Conservation (phyloP, 2,329 filamentous ascomycete genomes). For the Sclerotinia nivalis region DNA sequence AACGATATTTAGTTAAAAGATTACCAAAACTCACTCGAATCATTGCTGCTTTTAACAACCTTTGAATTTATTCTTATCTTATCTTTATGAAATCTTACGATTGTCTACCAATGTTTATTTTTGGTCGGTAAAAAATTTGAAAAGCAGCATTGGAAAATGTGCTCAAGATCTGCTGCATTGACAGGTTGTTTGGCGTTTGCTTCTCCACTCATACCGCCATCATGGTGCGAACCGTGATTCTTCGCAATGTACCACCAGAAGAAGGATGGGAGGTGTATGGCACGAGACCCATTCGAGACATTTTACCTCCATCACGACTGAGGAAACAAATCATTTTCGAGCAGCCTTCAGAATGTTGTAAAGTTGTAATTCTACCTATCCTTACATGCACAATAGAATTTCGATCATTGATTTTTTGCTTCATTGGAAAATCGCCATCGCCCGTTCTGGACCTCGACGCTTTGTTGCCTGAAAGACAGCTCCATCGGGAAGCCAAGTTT, state of each 20-base stretch:
- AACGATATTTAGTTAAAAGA: neutral
- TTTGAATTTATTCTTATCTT: neutral
- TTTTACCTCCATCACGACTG: too few relatives aligned
- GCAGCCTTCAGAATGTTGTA: neutral
- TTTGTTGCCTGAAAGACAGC: neutral
- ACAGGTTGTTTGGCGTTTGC: neutral
- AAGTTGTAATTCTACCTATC: too few relatives aligned
- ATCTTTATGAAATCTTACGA: fast-evolving
- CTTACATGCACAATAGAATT: neutral
- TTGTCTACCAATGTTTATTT: neutral
- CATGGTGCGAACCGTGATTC: neutral
- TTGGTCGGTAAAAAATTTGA: neutral
- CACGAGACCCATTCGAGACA: too few relatives aligned
- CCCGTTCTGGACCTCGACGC: slow-evolving; percentile 1
- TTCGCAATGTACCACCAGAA: neutral
- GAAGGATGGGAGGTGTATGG: too few relatives aligned
- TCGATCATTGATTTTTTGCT: neutral
- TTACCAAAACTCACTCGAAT: neutral
- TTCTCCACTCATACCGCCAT: neutral
- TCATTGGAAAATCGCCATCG: slow-evolving; percentile 1
- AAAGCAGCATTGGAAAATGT: neutral
- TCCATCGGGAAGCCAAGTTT: neutral
- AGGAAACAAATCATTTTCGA: neutral
- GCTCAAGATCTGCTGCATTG: neutral
- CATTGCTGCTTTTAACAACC: neutral